Evolutionary conservation across 2,329 filamentous ascomycete species (phyloP).

Genomic region (Cordyceps cicadae): DNA sequence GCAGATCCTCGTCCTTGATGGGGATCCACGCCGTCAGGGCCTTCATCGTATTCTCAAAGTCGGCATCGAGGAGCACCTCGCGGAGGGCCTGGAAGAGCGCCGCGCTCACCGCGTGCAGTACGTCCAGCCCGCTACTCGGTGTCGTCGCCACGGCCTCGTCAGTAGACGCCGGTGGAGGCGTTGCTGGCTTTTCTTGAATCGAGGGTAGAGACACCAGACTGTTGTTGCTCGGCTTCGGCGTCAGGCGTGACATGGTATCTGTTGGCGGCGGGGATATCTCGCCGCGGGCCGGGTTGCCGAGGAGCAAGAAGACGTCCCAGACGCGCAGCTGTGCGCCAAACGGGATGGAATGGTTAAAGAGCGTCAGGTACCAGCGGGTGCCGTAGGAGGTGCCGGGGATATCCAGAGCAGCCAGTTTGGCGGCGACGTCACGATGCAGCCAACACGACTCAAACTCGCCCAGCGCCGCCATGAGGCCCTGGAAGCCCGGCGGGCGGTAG

Average conservation of each 20-base stretch:
- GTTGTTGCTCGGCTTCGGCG: not conserved
- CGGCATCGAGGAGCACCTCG: slow-evolving; percentile 80
- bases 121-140: slow-evolving; percentile 54
- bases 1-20: slow-evolving; percentile 83
- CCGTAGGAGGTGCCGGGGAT: slow-evolving; percentile 91
- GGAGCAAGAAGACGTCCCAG: slow-evolving; percentile 96
- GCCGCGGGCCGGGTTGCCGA: slow-evolving; percentile 63
- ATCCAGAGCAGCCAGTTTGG: slow-evolving; percentile 66
- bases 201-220: slow-evolving; percentile 7
- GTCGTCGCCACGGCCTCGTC: slow-evolving; percentile 13
- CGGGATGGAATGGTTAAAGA: slow-evolving; percentile 95
- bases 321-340: slow-evolving; percentile 90
- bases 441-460: slow-evolving; percentile 78
- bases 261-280: slow-evolving; percentile 10
- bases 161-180: not conserved
- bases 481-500: slow-evolving; percentile 69
- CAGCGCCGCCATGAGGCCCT: slow-evolving; percentile 76
- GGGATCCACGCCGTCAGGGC: slow-evolving; percentile 89
- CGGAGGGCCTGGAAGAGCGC: slow-evolving; percentile 85
- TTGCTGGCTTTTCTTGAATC: slow-evolving; percentile 12
- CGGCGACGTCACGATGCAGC: slow-evolving; percentile 73
- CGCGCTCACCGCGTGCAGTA: slow-evolving; percentile 82
- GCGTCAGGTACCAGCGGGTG: slow-evolving; percentile 91
- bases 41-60: slow-evolving; percentile 98
- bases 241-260: slow-evolving; percentile 6